A percentile compares a stretch with the other conserved stretches of the same genome.
phyloP scores from a whole-genome alignment of 2,329 filamentous ascomycete species.

The Aspergillus fructus region DNA sequence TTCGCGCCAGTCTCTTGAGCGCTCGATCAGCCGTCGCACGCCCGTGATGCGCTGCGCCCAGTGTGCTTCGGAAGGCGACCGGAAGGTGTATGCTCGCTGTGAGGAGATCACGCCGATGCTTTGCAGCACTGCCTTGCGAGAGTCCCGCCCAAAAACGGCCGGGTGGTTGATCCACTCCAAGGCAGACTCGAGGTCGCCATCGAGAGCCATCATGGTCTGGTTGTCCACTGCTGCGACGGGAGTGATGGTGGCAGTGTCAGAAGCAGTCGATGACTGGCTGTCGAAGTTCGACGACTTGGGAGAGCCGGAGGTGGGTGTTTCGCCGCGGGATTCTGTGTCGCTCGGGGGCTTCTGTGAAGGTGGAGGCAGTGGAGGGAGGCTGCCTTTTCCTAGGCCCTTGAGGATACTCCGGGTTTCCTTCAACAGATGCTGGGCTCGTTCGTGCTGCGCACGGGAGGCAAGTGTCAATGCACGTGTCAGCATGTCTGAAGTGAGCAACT shows the following conservation, averaged over 20 bases:
- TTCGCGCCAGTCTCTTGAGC: slow-evolving; percentile 89
- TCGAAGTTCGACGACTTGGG: slow-evolving; percentile 39
- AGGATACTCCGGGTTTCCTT: slow-evolving; percentile 93
- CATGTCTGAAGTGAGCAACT: slow-evolving; percentile 97
- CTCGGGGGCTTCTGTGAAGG: slow-evolving; percentile 36
- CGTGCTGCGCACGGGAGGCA: slow-evolving; percentile 87
- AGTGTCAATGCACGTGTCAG: slow-evolving; percentile 86
- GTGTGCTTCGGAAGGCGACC: slow-evolving; percentile 81
- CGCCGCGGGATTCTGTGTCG: slow-evolving; percentile 40
- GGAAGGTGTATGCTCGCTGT: slow-evolving; percentile 90
- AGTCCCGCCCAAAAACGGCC: slow-evolving; percentile 89
- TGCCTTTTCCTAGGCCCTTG: slow-evolving; percentile 92
- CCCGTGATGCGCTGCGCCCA: slow-evolving; percentile 84
- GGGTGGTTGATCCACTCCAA: slow-evolving; percentile 98
- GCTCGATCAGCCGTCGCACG: slow-evolving; percentile 76
- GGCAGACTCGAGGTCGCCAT: slow-evolving; percentile 84
- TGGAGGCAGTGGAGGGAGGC: slow-evolving; percentile 80
- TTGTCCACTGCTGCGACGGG: slow-evolving; percentile 76
- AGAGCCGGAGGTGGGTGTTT: slow-evolving; percentile 38
- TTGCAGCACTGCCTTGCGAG: slow-evolving; percentile 91
- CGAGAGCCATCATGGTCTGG: slow-evolving; percentile 78
- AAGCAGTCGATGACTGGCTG: slow-evolving; percentile 32
- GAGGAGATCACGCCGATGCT: slow-evolving; percentile 95
- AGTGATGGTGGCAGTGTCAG: slow-evolving; percentile 47
- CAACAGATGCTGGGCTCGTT: slow-evolving; percentile 86